Base-by-base conservation (phyloP, 768 basidiomycete species). In the Butyriboletus loyo region DNA sequence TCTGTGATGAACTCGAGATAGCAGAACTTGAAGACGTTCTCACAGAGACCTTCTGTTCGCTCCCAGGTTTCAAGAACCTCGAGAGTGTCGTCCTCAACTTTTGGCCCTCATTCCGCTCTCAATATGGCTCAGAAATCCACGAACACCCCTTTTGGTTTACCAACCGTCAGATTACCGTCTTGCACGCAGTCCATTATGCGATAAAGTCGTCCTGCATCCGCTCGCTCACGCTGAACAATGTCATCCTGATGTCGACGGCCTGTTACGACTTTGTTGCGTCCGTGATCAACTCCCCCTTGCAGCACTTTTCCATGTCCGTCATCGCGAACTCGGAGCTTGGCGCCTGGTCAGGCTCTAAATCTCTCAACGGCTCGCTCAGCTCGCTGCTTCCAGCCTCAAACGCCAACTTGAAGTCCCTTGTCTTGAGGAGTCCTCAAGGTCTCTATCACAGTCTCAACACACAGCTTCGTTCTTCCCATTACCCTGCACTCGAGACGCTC, bases 121-220 rank as follows among this genome's bases (percentile, higher is more conserved):
- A 65, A 15, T 30, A 19, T 6, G 67, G 61, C 2, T 14, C 27
- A 10, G 67, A 69, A 40, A 37, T 63, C 8, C 63, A 47, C 17
- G 69, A 69, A 15, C 57, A 63, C 19, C 69, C 67, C 5, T 69
- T 57, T 40, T 69, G 67, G 67, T 69, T 71, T 45, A 57, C 67
- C 31, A 59, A 55, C 46, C 67, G 69, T 34, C 67, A 69, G 43
- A 27, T 63, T 28, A 31, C 56, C 1, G 50, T 69, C 4, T 41
- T 65, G 24, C 58, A 71, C 17, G 61, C 69, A 0, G 45, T 63
- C 6, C 58, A 71, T 22, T 28, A 58, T 46, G 55, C 61, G 19
- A 54, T 69, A 17, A 54, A 61, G 31, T 63, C 59, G 0, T 65
- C 54, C 5, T 22, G 11, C 53, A 49, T 68, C 21, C 50, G 50